These are phyloP conservation scores for Rhynchosporium agropyri DNA, from an alignment of 2,329 filamentous ascomycete genomes.

Conservation along the genomic window DNA sequence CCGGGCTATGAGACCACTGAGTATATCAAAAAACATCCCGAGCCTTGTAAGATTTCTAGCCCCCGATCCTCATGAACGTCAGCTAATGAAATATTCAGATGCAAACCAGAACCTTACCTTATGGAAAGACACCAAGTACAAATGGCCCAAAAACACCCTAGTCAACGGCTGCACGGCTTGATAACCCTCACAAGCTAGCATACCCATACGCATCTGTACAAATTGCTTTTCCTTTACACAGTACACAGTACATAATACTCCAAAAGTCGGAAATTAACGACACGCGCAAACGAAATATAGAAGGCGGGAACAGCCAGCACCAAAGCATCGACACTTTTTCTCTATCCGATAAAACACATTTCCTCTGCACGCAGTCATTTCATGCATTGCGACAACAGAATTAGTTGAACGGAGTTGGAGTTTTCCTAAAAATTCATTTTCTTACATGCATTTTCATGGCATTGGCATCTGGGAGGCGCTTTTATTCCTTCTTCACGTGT, in stretches of 20 bases:
- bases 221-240: constrained; percentile 23
- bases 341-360: not conserved
- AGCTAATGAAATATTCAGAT: constrained; percentile 31
- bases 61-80: not conserved
- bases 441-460: constrained; percentile 8
- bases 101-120: constrained; percentile 65
- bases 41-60: constrained; percentile 51
- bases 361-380: constrained; percentile 13
- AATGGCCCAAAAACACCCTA: constrained; percentile 63
- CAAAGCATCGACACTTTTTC: not conserved
- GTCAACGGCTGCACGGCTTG: constrained; percentile 55
- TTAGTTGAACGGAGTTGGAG: constrained; percentile 33
- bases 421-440: constrained; percentile 20
- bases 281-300: constrained; percentile 34
- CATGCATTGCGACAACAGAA: constrained; percentile 28
- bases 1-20: constrained; percentile 65
- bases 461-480: constrained; percentile 18
- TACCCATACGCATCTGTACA: constrained; percentile 28
- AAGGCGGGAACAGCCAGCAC: constrained; percentile 22
- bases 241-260: constrained; percentile 22
- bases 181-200: constrained; percentile 12
- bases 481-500: not conserved
- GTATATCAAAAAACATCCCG: constrained; percentile 65
- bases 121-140: constrained; percentile 57
- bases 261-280: constrained; percentile 30